A percentile compares a stretch with the other conserved stretches of the same genome.
Evolutionary conservation across 2,329 filamentous ascomycete genomes (phyloP).

Genomic region (Fusarium torulosum): DNA sequence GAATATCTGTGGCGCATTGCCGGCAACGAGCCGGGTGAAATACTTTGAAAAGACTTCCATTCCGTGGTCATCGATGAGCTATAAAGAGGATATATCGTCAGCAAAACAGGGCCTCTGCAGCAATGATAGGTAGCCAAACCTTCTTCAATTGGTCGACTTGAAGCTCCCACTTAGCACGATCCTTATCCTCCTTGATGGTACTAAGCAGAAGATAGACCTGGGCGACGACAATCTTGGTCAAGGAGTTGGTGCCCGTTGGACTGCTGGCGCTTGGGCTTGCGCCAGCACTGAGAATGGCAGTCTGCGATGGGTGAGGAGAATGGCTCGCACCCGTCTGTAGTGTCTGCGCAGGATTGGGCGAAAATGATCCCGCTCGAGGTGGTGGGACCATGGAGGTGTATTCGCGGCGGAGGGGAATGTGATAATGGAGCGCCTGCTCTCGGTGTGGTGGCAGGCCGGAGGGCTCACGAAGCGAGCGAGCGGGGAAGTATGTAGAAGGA

Average conservation of each 20-base stretch:
- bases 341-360: conserved; percentile 70
- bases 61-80: conserved; percentile 97
- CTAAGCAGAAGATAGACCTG: conserved; percentile 95
- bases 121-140: conserved; percentile 62
- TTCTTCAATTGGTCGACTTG: conserved; percentile 93
- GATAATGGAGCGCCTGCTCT: conserved; percentile 54
- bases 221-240: conserved; percentile 94
- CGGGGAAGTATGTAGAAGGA: conserved; percentile 47
- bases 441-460: conserved; percentile 52
- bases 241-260: conserved; percentile 72
- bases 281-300: conserved; percentile 69
- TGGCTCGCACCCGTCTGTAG: conserved; percentile 68
- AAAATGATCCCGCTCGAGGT: conserved; percentile 74
- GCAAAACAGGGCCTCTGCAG: conserved; percentile 5
- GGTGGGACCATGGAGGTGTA: conserved; percentile 68
- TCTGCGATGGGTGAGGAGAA: conserved; percentile 69
- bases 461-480: conserved; percentile 50
- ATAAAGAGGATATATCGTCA: conserved; percentile 35
- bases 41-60: conserved; percentile 99
- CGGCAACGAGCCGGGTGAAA: conserved; percentile 90
- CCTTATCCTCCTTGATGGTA: conserved; percentile 94
- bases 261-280: conserved; percentile 72
- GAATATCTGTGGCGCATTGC: conserved; percentile 93
- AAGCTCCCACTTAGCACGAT: conserved; percentile 88
- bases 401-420: conserved; percentile 50